A percentile compares a stretch with the other conserved stretches of the same genome.
These are phyloP conservation scores for Lecanicillium sp. DNA, from an alignment of 2,329 filamentous ascomycete genomes.

Conservation along the genomic window DNA sequence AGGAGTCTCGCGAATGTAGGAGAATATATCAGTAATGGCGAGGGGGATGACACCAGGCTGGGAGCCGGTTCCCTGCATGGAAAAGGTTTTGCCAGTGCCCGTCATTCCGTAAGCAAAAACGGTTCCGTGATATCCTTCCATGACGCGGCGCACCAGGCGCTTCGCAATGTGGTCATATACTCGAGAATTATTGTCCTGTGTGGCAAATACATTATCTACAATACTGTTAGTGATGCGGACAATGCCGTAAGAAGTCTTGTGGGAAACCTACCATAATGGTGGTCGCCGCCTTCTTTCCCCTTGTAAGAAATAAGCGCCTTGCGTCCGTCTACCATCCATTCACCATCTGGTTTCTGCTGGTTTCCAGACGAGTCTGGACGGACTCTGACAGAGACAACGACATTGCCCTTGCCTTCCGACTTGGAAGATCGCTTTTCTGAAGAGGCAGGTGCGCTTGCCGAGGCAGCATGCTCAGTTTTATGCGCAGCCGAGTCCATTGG, in stretches of 20 bases:
- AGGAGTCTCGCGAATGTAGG: slow-evolving; percentile 94
- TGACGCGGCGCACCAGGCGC: slow-evolving; percentile 86
- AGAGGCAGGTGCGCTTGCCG: slow-evolving; percentile 20
- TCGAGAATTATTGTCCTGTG: slow-evolving; percentile 85
- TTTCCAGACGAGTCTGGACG: slow-evolving; percentile 68
- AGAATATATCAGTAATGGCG: slow-evolving; percentile 98
- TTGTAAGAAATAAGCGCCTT: slow-evolving; percentile 73
- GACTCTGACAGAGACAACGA: slow-evolving; percentile 89
- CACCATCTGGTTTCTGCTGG: slow-evolving; percentile 57
- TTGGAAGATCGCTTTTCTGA: slow-evolving; percentile 42
- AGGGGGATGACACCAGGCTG: slow-evolving; percentile 94
- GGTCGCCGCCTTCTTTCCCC: slow-evolving; percentile 86
- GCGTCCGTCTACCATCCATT: slow-evolving; percentile 88
- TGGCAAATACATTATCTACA: slow-evolving; percentile 90
- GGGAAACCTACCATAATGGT: slow-evolving; percentile 67
- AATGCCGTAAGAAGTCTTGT: neutral
- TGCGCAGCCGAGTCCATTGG: slow-evolving; percentile 45
- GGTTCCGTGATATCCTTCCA: slow-evolving; percentile 98
- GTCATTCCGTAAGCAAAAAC: slow-evolving; percentile 99
- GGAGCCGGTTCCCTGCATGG: slow-evolving; percentile 95
- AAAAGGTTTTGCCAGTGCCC: slow-evolving; percentile 97
- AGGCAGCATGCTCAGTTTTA: slow-evolving; percentile 17
- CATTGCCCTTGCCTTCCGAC: slow-evolving; percentile 80
- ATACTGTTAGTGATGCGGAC: slow-evolving; percentile 13
- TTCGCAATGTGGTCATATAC: slow-evolving; percentile 95